Evolutionary conservation across 768 basidiomycete genomes (phyloP).

Genomic region (Tulasnella calospora): DNA sequence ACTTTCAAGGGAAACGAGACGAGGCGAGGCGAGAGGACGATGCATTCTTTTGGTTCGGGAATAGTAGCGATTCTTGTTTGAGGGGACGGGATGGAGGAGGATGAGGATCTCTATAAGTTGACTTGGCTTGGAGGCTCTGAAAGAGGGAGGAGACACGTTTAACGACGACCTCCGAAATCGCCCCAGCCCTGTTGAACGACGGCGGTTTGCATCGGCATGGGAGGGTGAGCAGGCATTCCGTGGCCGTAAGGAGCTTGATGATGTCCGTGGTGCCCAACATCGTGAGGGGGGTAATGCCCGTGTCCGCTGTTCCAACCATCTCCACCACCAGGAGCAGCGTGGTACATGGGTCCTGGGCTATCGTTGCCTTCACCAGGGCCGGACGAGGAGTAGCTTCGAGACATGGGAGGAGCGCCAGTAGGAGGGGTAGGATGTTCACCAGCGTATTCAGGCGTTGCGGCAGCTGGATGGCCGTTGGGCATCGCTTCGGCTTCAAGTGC

Average conservation of each 20-base stretch:
- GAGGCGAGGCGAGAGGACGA: neutral
- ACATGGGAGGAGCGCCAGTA: neutral
- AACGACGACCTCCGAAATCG: neutral
- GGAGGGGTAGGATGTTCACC: neutral
- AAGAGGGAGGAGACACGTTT: neutral
- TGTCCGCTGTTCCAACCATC: neutral
- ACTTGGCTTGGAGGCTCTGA: neutral
- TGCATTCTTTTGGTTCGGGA: neutral
- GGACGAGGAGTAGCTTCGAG: neutral
- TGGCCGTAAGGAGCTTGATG: neutral
- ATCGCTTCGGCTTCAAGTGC: neutral
- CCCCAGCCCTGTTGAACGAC: slow-evolving; percentile 8
- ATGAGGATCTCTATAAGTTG: neutral
- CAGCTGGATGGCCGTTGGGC: neutral
- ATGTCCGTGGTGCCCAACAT: neutral
- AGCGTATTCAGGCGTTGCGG: neutral
- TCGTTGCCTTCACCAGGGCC: neutral
- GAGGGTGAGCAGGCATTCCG: neutral
- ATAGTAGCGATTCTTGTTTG: neutral
- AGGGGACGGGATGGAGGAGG: neutral
- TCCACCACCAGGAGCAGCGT: neutral
- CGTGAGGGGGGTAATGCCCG: neutral
- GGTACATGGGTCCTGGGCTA: slow-evolving; percentile 7
- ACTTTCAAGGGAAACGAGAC: neutral
- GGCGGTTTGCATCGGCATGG: neutral